Conservation (phyloP, 345 rosid genomes). For the Citropsis articulata region DNA sequence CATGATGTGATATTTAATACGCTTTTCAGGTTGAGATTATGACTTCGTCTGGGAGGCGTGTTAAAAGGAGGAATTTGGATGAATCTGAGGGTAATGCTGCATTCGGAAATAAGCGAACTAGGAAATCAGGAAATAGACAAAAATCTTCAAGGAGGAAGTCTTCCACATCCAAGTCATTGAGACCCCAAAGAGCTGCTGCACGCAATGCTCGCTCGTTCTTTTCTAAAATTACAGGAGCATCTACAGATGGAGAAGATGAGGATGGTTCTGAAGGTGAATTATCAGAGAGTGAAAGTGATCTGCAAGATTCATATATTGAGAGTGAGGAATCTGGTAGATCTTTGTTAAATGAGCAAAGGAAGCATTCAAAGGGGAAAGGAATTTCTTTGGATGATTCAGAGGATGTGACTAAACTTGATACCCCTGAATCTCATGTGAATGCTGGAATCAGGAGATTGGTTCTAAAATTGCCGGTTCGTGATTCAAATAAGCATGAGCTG, state of each 20-base stretch:
- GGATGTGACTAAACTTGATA: constrained; percentile 34
- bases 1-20: constrained; percentile 11
- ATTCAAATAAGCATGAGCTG: constrained; percentile 44
- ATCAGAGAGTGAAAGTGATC: constrained; percentile 68
- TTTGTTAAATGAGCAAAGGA: constrained; percentile 45
- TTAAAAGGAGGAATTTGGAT: constrained; percentile 81
- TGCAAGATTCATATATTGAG: constrained; percentile 51
- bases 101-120: constrained; percentile 37
- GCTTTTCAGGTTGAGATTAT: constrained; percentile 61
- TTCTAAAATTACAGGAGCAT: constrained; percentile 76
- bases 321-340: constrained; percentile 67
- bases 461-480: constrained; percentile 65
- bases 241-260: constrained; percentile 70
- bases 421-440: constrained; percentile 40
- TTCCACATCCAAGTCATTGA: constrained; percentile 61
- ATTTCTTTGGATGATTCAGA: constrained; percentile 49
- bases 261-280: constrained; percentile 63
- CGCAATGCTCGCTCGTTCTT: constrained; percentile 86
- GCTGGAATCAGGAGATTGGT: constrained; percentile 67
- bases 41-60: constrained; percentile 94
- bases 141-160: constrained; percentile 54
- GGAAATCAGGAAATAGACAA: constrained; percentile 54
- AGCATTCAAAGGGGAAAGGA: constrained; percentile 69
- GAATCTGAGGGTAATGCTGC: constrained; percentile 55
- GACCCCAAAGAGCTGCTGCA: constrained; percentile 98